A percentile compares a stretch with the other conserved stretches of the same genome.
Evolutionary conservation across 805 yeast species (phyloP).

Genomic region (Candida jianshihensis): DNA sequence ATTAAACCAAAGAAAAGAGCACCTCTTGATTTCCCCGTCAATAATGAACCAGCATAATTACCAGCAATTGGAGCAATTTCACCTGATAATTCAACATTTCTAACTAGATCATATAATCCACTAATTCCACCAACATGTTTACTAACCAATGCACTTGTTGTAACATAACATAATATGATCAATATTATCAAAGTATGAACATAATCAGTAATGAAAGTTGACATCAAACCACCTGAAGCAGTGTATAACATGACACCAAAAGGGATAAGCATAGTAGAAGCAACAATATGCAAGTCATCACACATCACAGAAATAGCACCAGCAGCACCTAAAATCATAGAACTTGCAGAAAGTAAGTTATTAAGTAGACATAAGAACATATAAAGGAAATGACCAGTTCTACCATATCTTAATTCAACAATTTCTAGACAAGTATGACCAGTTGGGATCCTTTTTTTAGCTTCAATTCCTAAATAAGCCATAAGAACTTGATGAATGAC

Average conservation of each 20-base stretch:
- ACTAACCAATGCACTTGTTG: conserved; percentile 27
- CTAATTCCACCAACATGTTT: conserved; percentile 35
- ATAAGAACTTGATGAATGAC: conserved; percentile 30
- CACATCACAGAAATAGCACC: conserved; percentile 27
- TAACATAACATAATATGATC: conserved; percentile 26
- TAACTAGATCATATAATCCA: conserved; percentile 32
- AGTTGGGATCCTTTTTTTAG: conserved; percentile 31
- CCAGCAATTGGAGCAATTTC: conserved; percentile 25
- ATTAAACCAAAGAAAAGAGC: conserved; percentile 23
- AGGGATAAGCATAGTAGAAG: conserved; percentile 36
- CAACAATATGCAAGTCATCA: conserved; percentile 37
- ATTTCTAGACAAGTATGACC: conserved; percentile 34
- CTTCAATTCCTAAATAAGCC: conserved; percentile 28
- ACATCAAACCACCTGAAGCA: conserved; percentile 40
- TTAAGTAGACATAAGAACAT: conserved; percentile 29
- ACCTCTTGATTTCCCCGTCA: conserved; percentile 25
- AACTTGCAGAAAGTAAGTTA: conserved; percentile 28
- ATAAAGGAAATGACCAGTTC: conserved; percentile 26
- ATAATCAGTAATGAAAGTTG: conserved; percentile 44
- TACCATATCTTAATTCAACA: conserved; percentile 30
- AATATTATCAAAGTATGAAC: conserved; percentile 38
- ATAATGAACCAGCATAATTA: conserved; percentile 25
- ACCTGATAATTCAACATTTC: conserved; percentile 19
- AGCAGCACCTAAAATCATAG: conserved; percentile 35
- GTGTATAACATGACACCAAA: conserved; percentile 42